Evolutionary conservation across 305 asterid species (phyloP), one percentile per base, ranked within the genome.

Genomic region (Fraxinus xanthoxyloides): DNA sequence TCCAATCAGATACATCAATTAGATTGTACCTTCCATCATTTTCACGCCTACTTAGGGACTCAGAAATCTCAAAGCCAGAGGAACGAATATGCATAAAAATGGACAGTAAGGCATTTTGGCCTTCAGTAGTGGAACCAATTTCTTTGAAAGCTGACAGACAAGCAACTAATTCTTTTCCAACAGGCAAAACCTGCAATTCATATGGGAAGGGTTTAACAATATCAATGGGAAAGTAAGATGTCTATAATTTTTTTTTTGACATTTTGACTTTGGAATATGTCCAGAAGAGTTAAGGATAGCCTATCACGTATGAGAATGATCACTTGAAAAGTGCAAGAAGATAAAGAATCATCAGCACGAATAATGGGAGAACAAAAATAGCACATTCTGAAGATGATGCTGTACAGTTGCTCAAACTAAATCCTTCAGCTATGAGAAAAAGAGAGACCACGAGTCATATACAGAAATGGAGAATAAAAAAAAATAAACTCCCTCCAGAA

Each of bases 141-240:
- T 89, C 94, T 82, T 91, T 91, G 84, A 96, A 89, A 61, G 92
- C 90, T 78, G 90, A 85, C 81, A 93, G 85, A 81, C 93, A 90
- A 32, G 90, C 90, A 77, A 90, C 82, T 82, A 96, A 84, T 84
- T 94, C 98, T 88, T 80, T 89, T 86, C 95, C 99, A 82, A 88
- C 84, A 32, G 97, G 98, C 88, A 96, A 85, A 85, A 87, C 92
- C 99, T 94, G 82, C 54, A 80, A 80, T 67, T 83, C 59, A 46
- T 79, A 81, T 40, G 81, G 85, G 78, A 82, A 48, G 54, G 56
- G 26, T 56, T 56, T 21, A 56, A 56, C 28, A 40, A 79, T 67
- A 40, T 77, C 19, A 81, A 67, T 19, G n/a, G 26, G 63, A 79
- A 79, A 81, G 38, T 77, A 63, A 61, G 70, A 82, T 19, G 46